Evolutionary conservation across 2,329 filamentous ascomycete genomes (phyloP).

Genomic region (Sarocladium oryzae): DNA sequence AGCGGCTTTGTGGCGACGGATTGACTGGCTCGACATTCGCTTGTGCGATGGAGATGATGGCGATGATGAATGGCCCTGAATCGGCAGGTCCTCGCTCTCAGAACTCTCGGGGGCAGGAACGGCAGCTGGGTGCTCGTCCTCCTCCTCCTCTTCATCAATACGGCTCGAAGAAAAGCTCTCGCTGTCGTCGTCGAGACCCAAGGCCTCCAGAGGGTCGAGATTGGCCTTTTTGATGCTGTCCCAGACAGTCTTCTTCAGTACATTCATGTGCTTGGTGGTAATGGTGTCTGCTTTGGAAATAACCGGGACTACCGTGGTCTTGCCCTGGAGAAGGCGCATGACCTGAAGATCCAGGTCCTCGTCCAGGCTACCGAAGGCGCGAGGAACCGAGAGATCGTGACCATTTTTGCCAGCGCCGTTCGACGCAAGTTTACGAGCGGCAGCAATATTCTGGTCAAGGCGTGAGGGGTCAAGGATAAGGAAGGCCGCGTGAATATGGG

Average conservation of each 20-base stretch:
- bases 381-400: conserved; percentile 24
- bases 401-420: conserved; percentile 42
- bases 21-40: conserved; percentile 39
- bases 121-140: conserved; percentile 14
- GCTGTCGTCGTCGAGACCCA: conserved; percentile 74
- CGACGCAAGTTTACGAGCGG: conserved; percentile 48
- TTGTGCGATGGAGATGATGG: conserved; percentile 34
- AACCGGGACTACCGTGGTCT: conserved; percentile 91
- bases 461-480: conserved; percentile 81
- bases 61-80: conserved; percentile 27
- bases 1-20: conserved; percentile 35
- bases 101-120: neutral
- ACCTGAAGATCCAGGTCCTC: conserved; percentile 88
- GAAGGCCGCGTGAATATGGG: conserved; percentile 95
- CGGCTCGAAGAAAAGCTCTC: conserved; percentile 45
- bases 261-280: conserved; percentile 88
- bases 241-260: conserved; percentile 87
- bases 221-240: conserved; percentile 78
- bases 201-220: conserved; percentile 79
- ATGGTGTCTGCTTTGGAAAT: conserved; percentile 97
- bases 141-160: conserved; percentile 52
- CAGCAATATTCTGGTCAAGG: conserved; percentile 74
- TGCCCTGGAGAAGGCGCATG: conserved; percentile 78
- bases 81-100: conserved; percentile 31
- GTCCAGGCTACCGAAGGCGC: conserved; percentile 64